phyloP scores from a whole-genome alignment of 768 basidiomycete genomes.

The Candolleomyces eurysporus region DNA sequence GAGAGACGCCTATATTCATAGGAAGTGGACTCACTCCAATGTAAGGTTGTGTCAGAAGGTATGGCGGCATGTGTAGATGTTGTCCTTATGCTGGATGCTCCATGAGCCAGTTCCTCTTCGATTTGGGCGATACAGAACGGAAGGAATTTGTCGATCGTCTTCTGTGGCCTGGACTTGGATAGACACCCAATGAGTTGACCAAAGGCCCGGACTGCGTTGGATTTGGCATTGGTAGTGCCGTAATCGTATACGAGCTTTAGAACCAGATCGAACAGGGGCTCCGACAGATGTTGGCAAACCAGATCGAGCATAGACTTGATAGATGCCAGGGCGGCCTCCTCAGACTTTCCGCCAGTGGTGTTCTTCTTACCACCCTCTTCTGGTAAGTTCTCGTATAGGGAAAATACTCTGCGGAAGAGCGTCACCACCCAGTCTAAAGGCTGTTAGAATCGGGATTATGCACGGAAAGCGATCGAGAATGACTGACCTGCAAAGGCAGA shows the following conservation, averaged over 20 bases:
- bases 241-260: slow-evolving; percentile 85
- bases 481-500: slow-evolving; percentile 69
- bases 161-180: slow-evolving; percentile 72
- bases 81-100: slow-evolving; percentile 83
- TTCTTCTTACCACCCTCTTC: slow-evolving; percentile 91
- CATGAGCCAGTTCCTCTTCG: slow-evolving; percentile 81
- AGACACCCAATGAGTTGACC: slow-evolving; percentile 86
- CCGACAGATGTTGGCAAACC: slow-evolving; percentile 77
- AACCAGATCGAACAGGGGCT: slow-evolving; percentile 78
- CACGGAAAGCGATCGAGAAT: neutral
- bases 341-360: slow-evolving; percentile 81
- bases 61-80: slow-evolving; percentile 72
- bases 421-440: slow-evolving; percentile 74
- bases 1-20: neutral
- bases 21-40: slow-evolving; percentile 70
- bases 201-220: slow-evolving; percentile 89
- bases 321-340: slow-evolving; percentile 73
- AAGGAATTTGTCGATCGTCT: slow-evolving; percentile 78
- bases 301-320: slow-evolving; percentile 80
- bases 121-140: slow-evolving; percentile 76
- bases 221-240: slow-evolving; percentile 83
- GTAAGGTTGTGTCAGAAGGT: slow-evolving; percentile 84
- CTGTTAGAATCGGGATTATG: neutral
- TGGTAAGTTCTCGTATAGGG: slow-evolving; percentile 88
- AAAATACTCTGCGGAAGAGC: slow-evolving; percentile 73